These are phyloP conservation scores for Tulasnella sp. DNA, from an alignment of 768 basidiomycete species.

Conservation along the genomic window DNA sequence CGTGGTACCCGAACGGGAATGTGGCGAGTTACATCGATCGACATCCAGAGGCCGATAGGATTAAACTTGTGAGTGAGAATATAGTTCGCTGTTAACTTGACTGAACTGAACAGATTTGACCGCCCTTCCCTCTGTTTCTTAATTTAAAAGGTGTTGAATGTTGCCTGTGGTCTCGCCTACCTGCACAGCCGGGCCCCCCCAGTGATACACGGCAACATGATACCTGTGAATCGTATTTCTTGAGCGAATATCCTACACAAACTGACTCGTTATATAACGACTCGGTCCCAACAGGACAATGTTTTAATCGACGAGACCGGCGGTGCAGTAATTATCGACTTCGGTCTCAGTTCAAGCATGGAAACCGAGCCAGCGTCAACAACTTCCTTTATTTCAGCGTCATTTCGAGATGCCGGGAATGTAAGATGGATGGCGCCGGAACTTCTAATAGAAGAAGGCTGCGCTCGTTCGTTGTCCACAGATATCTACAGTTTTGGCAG, in stretches of 20 bases:
- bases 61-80: background rate
- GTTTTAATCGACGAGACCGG: conserved; percentile 4
- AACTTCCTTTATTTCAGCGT: background rate
- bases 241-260: background rate
- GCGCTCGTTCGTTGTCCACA: background rate
- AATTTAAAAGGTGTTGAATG: background rate
- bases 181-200: background rate
- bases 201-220: conserved; percentile 2
- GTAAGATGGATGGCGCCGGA: background rate
- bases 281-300: background rate
- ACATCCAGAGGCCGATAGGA: background rate
- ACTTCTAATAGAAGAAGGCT: background rate
- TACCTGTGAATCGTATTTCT: background rate
- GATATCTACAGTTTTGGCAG: background rate
- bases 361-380: background rate
- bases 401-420: background rate
- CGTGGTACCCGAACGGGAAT: background rate
- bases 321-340: background rate
- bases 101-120: background rate
- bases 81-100: too few species aligned
- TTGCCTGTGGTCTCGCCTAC: conserved; percentile 3
- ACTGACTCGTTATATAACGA: background rate
- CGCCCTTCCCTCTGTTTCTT: background rate
- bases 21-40: background rate
- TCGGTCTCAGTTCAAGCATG: conserved; percentile 2